Base-by-base conservation (phyloP, 2,329 filamentous ascomycete genomes). In the Botrytis galanthina region DNA sequence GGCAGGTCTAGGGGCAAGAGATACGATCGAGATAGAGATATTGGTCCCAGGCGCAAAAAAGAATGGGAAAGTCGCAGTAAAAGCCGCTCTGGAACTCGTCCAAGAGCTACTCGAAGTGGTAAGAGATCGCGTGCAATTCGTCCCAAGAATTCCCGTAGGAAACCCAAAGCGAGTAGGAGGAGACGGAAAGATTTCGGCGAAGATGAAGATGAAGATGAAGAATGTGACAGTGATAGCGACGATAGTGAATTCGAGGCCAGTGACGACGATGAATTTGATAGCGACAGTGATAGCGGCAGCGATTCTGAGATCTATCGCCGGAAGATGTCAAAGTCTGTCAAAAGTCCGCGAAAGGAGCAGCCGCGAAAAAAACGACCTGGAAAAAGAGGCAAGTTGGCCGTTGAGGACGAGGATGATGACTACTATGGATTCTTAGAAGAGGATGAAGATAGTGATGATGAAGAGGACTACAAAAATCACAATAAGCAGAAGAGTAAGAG, bases 141-240 rank as follows among this genome's bases (percentile, higher is more conserved):
- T 29, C 8, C 35, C 35, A 39, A 35, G 5, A 37, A 70, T 22
- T n/a, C 35, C 59, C 32, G 10, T 4, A 54, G 37, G 12, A 54
- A 32, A 35, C 16, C 22, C 26, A 39, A 67, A 26, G 14, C 29
- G 29, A 29, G 16, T 32, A 16, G n/a, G 54, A 46, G 64, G 12
- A 48, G n/a, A 48, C 39, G n/a, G 62, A 14, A 48, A 42, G 22
- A 59, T 39, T 57, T 69, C 6, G 32, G n/a, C 18, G 29, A 57
- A 57, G 48, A 59, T 46, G 48, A 42, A 42, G 48, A 59, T 35
- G 48, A 42, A 57, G 35, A 57, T n/a, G 48, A 42, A 16, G 16
- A 68, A n/a, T 35, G 59, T 60, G 35, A 22, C 29, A 44, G 29
- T 57, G 70, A 72, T 72, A 72, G 46, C n/a, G 48, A 64, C 20